Percentiles rank a stretch among this genome's conserved stretches.
phyloP scores from a whole-genome alignment of 495 filamentous ascomycete genomes.

The Daldinia loculata region DNA sequence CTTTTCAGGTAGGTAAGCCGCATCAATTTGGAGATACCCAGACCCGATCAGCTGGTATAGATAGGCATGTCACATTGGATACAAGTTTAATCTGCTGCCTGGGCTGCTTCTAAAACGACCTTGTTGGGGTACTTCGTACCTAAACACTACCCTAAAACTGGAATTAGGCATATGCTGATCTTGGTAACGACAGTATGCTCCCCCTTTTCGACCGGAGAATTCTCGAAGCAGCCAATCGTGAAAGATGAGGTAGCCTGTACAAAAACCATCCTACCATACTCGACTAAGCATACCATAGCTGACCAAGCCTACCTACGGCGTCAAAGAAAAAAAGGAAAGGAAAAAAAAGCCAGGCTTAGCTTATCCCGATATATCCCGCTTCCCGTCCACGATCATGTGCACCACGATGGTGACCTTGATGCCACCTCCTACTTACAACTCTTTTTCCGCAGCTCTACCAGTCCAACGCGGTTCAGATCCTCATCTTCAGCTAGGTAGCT shows the following conservation, averaged over 20 bases:
- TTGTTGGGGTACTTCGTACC: constrained; percentile 5
- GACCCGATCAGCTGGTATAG: constrained; percentile 28
- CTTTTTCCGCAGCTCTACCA: neutral
- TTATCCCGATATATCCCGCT: constrained; percentile 18
- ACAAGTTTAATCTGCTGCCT: neutral
- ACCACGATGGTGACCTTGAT: constrained; percentile 24
- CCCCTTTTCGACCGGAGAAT: neutral
- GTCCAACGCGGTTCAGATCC: neutral
- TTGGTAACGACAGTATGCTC: constrained; percentile 6
- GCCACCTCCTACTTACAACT: constrained; percentile 6
- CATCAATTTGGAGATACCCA: constrained; percentile 4
- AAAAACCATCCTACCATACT: neutral
- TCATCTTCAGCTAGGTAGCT: constrained; percentile 16
- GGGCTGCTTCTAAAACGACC: neutral
- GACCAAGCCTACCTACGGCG: neutral
- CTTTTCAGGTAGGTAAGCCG: constrained; percentile 11
- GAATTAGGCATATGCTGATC: constrained; percentile 10
- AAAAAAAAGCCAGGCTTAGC: neutral
- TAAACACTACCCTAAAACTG: constrained; percentile 12
- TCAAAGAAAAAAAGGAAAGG: neutral
- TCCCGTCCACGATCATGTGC: constrained; percentile 6
- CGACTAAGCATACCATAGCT: neutral
- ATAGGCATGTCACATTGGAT: constrained; percentile 16
- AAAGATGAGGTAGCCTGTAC: neutral
- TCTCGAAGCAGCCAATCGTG: neutral